Conservation (phyloP, 2,329 filamentous ascomycete species). For the Aaosphaeria arxii region DNA sequence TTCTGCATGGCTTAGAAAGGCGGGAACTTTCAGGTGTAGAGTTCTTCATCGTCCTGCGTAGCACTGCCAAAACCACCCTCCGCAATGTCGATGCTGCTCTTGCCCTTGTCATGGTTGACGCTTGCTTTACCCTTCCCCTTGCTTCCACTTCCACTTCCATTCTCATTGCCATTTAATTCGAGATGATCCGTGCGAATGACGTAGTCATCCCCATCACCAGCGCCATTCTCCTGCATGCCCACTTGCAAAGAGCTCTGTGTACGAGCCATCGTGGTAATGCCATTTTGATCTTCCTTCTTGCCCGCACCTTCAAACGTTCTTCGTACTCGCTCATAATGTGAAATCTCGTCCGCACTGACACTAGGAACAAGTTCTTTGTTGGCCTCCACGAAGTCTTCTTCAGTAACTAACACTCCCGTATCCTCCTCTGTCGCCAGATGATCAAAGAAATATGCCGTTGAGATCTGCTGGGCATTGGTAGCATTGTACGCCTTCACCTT, state of each 20-base stretch:
- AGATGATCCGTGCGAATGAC: constrained; percentile 41
- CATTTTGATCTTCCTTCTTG: constrained; percentile 43
- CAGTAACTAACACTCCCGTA: constrained; percentile 80
- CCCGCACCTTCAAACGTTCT: constrained; percentile 72
- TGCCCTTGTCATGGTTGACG: constrained; percentile 31
- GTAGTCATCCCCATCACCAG: constrained; percentile 28
- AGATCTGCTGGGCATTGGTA: constrained; percentile 52
- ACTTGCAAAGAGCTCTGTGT: not conserved
- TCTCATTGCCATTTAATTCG: constrained; percentile 23
- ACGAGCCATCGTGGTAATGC: constrained; percentile 29
- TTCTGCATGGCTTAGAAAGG: too few relatives aligned
- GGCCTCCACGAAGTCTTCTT: constrained; percentile 81
- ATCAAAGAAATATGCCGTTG: constrained; percentile 94
- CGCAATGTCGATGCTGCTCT: constrained; percentile 33
- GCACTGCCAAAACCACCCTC: constrained; percentile 39
- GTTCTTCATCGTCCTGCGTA: constrained; percentile 36
- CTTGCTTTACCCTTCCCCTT: constrained; percentile 37
- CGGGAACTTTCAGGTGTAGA: constrained; percentile 30
- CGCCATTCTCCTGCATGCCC: not conserved
- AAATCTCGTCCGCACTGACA: constrained; percentile 86
- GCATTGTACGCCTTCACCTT: constrained; percentile 72
- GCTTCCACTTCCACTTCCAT: constrained; percentile 5
- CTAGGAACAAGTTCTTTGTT: constrained; percentile 85
- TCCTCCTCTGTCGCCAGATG: constrained; percentile 82
- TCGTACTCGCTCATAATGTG: constrained; percentile 85